A percentile compares a stretch with the other conserved stretches of the same genome.
Evolutionary conservation across 2,329 filamentous ascomycete genomes (phyloP).

Genomic region (Fusarium nanum): DNA sequence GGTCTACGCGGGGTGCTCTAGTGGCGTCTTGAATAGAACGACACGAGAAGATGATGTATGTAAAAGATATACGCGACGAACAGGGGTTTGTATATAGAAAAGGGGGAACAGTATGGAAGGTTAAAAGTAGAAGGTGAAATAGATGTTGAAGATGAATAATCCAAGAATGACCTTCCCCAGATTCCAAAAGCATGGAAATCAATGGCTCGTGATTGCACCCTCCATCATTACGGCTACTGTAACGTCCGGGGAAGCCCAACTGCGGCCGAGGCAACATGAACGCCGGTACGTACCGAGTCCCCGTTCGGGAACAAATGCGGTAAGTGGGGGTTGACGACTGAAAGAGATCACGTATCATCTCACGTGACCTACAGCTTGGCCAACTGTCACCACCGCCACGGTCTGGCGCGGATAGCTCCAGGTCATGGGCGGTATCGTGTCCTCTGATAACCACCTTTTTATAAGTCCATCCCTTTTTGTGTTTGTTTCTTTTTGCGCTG

Average conservation of each 20-base stretch:
- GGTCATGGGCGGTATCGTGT: slow-evolving; percentile 47
- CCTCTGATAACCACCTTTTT: slow-evolving; percentile 43
- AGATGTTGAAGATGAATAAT: slow-evolving; percentile 34
- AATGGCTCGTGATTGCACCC: slow-evolving; percentile 42
- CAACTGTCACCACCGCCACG: slow-evolving; percentile 47
- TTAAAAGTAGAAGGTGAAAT: not conserved
- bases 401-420: slow-evolving; percentile 42
- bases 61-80: not conserved
- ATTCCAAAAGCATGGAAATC: slow-evolving; percentile 18
- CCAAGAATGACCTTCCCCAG: slow-evolving; percentile 20
- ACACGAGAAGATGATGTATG: not conserved
- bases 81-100: not conserved
- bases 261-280: slow-evolving; percentile 37
- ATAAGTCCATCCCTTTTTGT: slow-evolving; percentile 25
- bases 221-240: slow-evolving; percentile 27
- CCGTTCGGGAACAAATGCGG: slow-evolving; percentile 31
- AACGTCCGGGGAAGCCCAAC: slow-evolving; percentile 40
- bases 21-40: not conserved
- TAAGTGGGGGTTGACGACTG: slow-evolving; percentile 35
- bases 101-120: not conserved
- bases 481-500: slow-evolving; percentile 30
- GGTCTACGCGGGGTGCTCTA: slow-evolving; percentile 24
- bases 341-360: slow-evolving; percentile 18
- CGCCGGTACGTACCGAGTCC: slow-evolving; percentile 31
- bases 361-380: slow-evolving; percentile 43